Evolutionary conservation across 768 basidiomycete species (phyloP), one percentile per base, ranked within the genome.

Genomic region (Mycena vulgaris): DNA sequence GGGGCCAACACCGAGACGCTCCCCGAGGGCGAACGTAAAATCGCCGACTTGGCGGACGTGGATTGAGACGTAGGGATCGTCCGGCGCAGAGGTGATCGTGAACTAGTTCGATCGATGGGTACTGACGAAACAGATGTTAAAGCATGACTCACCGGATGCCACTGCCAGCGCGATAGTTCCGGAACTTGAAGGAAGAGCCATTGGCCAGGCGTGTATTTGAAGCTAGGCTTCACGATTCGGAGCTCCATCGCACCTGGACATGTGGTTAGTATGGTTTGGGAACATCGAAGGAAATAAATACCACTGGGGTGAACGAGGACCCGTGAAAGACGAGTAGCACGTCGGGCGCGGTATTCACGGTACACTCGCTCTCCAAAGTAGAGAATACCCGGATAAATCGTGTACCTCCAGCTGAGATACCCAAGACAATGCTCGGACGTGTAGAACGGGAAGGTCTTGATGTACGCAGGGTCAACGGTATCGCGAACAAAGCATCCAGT

Each of bases 401-500:
- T 94, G 86, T 91, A 97, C 64, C 94, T 84, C 95, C 96, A 97
- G 76, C 93, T 95, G 66, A 90, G 80, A 81, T 98, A 98, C 5
- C 96, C 96, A 70, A 97, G 88, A 78, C 96, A 98, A 75, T 95
- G 92, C 31, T 92, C 78, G 0, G 92, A 89, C 21, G 87, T 87
- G 83, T 97, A 97, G 86, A 96, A 97, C 0, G 95, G 95, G 87
- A 97, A 97, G 0, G 84, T 80, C 2, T 80, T 16, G 66, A 82
- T 91, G 78, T 89, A 90, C 66, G 89, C 93, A 19, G 95, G 95
- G 37, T 90, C 80, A 23, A 86, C 84, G 21, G 89, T 85, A 78
- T 96, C 95, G 56, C 96, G 95, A 66, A 98, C 96, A 81, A 98
- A 98, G 81, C 96, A 98, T 5, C 96, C 95, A 47, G 93, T 93